Percentiles rank a stretch among this genome's conserved stretches.
Conservation (phyloP, 148 eudicot genomes). For the Euryodendron excelsum region DNA sequence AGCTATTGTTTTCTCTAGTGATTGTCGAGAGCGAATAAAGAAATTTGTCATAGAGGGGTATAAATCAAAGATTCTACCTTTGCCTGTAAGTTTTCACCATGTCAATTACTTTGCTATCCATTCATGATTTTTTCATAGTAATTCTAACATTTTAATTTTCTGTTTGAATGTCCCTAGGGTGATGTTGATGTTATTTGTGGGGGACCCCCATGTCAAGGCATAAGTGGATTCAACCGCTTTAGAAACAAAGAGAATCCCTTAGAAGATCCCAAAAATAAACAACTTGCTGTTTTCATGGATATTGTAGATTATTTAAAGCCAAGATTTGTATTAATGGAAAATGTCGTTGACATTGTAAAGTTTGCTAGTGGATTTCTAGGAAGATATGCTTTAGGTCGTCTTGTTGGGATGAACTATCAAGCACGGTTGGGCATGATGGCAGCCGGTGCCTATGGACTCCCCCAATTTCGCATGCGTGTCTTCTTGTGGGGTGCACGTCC, state of each 20-base stretch:
- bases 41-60: constrained; percentile 52
- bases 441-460: constrained; percentile 79
- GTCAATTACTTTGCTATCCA: neutral
- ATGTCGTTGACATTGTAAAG: constrained; percentile 67
- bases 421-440: constrained; percentile 79
- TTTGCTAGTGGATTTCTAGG: constrained; percentile 62
- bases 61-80: constrained; percentile 51
- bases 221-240: constrained; percentile 80
- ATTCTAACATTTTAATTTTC: neutral
- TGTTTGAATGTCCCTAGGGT: constrained; percentile 39
- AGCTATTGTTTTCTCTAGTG: constrained; percentile 26
- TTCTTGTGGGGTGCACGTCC: constrained; percentile 77
- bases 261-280: constrained; percentile 50
- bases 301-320: constrained; percentile 62
- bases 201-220: constrained; percentile 92
- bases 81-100: constrained; percentile 50
- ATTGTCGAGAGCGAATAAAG: constrained; percentile 47
- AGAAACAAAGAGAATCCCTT: constrained; percentile 51
- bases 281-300: constrained; percentile 65
- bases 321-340: constrained; percentile 66
- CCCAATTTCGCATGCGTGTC: constrained; percentile 76
- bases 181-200: constrained; percentile 75
- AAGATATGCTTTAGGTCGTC: constrained; percentile 64
- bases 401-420: constrained; percentile 72
- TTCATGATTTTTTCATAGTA: neutral